Evolutionary conservation across 805 yeast species (phyloP), one percentile per base, ranked within the genome.

Genomic region (Brettanomyces naardenensis): DNA sequence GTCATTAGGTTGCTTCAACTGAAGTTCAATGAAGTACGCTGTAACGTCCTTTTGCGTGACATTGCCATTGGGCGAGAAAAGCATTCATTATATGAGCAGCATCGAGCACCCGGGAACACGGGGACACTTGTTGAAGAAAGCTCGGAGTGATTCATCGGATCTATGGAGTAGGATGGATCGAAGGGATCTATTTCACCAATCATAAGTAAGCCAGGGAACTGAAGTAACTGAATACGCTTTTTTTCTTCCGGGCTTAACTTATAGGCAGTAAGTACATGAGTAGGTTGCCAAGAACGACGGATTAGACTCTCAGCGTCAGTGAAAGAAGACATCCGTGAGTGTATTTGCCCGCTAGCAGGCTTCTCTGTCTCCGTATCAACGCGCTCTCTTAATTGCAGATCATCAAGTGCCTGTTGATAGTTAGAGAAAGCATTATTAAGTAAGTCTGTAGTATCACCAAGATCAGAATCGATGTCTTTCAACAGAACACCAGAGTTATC

Each of bases 371-470:
- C 18, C 18, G 19, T 30, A 14, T 28, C 30, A 14, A 7, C 15
- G 30, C 14, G 6, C n/a, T 28, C 17, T 14, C 17, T 34, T 14
- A 32, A 10, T 4, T 38, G 45, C 39, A 14, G 47, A 36, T 27
- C 44, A 39, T 14, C 46, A 37, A 19, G 31, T 4, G 52, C 54
- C 13, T 33, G 40, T 33, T 47, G 42, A 33, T 51, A 52, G 30
- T 52, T 53, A 28, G 50, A 51, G 33, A 51, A 52, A 5, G 57
- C 57, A 17, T 44, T 41, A 19, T 40, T 42, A 4, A 52, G 35
- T 10, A 52, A 35, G 26, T 42, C 43, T 11, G 48, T 37, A 4
- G 53, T 44, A 30, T 50, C 50, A 7, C 45, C 33, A 2, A 43
- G 26, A 18, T 47, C 51, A 10, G 36, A 19, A 15, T 49, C 44